Evolutionary conservation across 441 rosid genomes (phyloP).

Genomic region (Daphne laureola): DNA sequence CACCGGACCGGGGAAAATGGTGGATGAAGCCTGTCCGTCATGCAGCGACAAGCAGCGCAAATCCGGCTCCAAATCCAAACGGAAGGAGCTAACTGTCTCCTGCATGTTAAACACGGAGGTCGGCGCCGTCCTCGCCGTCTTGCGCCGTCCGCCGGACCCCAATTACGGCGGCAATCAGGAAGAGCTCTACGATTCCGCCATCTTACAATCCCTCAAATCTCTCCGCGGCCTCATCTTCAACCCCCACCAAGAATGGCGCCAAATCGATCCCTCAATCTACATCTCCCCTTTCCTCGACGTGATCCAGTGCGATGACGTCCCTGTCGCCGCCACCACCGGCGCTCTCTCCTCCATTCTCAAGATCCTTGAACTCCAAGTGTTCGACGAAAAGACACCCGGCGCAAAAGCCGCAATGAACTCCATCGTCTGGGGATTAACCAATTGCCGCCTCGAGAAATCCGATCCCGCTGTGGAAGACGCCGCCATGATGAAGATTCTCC

Average conservation of each 20-base stretch:
- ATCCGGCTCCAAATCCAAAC: constrained; percentile 20
- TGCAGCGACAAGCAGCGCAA: constrained; percentile 16
- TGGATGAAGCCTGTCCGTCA: constrained; percentile 14
- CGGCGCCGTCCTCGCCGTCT: constrained; percentile 71
- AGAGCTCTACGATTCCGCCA: constrained; percentile 39
- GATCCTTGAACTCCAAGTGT: constrained; percentile 55
- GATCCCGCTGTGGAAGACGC: constrained; percentile 57
- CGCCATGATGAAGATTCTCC: constrained; percentile 74
- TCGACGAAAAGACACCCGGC: constrained; percentile 72
- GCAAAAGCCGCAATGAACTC: constrained; percentile 58
- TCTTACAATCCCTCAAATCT: constrained; percentile 66
- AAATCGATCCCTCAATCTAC: constrained; percentile 72
- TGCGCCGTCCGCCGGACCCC: constrained; percentile 52
- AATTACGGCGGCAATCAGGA: constrained; percentile 42
- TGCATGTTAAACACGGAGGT: constrained; percentile 96
- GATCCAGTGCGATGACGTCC: constrained; percentile 66
- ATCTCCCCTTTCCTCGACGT: constrained; percentile 78
- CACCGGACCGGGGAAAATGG: constrained; percentile 11
- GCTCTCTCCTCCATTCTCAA: constrained; percentile 60
- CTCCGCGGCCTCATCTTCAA: constrained; percentile 71
- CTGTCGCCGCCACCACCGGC: constrained; percentile 61
- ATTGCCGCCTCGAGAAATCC: constrained; percentile 71
- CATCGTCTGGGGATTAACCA: constrained; percentile 48
- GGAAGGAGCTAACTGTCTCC: constrained; percentile 62
- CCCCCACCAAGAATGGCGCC: constrained; percentile 83